Evolutionary conservation across 495 filamentous ascomycete species (phyloP), one percentile per base, ranked within the genome.

Genomic region (Sabuloglossum arenarium): DNA sequence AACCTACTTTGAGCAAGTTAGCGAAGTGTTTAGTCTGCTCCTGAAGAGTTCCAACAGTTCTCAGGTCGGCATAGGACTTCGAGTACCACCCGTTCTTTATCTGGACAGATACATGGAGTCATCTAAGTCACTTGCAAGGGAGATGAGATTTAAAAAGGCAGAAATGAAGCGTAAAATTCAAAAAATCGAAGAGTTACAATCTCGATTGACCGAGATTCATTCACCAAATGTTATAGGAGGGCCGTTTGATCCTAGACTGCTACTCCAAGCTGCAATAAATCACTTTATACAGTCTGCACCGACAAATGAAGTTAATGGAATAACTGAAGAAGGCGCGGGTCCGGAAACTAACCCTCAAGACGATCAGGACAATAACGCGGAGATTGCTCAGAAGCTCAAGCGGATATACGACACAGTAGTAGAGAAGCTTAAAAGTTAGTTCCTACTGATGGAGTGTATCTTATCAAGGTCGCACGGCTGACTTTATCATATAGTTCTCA

Each of bases 61-160:
- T 14, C 68, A 68, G 29, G 71, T 74, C 11, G 69, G 72, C 3
- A 66, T 78, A 28, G 74, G 76, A 46, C 68, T 90, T 45, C 77
- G 81, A 14, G 75, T 90, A 21, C 86, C 87, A 30, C 68, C 76
- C 16, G 71, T 78, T 0, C 79, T 88, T 60, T 93, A 89, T 61
- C 74, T 80, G 8, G 88, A 94, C 65, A 75, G 87, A 34, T 95
- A 94, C 66, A 66, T 88, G 57, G 73, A 77, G 54, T 68, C 66
- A 32, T 76, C 75, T 57, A 72, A 71, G 59, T 70, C 79, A 1
- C 62, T 74, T 56, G 68, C 79, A 21, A 72, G 67, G 51, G 73
- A 73, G n/a, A 70, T 78, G 56, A 68, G 75, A 52, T 52, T 55
- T 23, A 64, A 71, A 25, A 67, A 71, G 43, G 47, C 61, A 10